Evolutionary conservation across 352 stramenopile species (phyloP).

Genomic region (Phytopythium mirpurense): DNA sequence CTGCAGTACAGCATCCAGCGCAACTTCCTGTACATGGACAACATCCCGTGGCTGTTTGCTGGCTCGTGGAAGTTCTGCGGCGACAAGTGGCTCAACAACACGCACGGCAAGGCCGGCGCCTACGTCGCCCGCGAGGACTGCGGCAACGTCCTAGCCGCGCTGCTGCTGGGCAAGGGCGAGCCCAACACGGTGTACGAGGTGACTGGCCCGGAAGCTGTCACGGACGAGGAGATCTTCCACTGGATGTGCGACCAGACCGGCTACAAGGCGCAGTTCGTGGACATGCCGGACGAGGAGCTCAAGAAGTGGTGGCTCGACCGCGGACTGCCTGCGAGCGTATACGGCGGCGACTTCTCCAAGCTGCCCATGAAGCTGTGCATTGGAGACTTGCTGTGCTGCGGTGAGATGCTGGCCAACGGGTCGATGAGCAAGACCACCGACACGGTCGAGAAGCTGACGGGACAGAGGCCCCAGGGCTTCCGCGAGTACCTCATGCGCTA

Average conservation of each 20-base stretch:
- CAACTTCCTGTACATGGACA: slow-evolving; percentile 31
- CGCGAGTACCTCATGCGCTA: slow-evolving; percentile 21
- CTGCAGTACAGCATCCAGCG: slow-evolving; percentile 34
- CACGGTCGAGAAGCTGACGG: slow-evolving; percentile 24
- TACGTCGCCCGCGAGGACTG: slow-evolving; percentile 25
- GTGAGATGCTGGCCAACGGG: slow-evolving; percentile 20
- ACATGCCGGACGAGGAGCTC: slow-evolving; percentile 27
- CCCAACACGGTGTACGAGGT: slow-evolving; percentile 24
- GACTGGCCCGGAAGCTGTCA: slow-evolving; percentile 14
- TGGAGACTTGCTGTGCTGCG: slow-evolving; percentile 21
- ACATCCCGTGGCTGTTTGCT: slow-evolving; percentile 20
- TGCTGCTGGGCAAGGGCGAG: slow-evolving; percentile 19
- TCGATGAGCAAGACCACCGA: slow-evolving; percentile 15
- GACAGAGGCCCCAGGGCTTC: slow-evolving; percentile 14
- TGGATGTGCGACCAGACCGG: slow-evolving; percentile 23
- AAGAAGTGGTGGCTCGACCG: slow-evolving; percentile 18
- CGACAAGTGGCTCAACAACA: slow-evolving; percentile 26
- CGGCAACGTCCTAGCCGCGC: slow-evolving; percentile 13
- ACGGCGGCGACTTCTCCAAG: slow-evolving; percentile 18
- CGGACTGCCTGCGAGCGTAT: slow-evolving; percentile 17
- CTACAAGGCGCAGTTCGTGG: slow-evolving; percentile 20
- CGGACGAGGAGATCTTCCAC: slow-evolving; percentile 17
- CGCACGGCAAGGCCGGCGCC: slow-evolving; percentile 15
- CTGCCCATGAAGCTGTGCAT: slow-evolving; percentile 29
- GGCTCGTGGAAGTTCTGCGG: slow-evolving; percentile 28